Base-by-base conservation (phyloP, 352 stramenopile genomes). In the Globisporangium takayamanum region DNA sequence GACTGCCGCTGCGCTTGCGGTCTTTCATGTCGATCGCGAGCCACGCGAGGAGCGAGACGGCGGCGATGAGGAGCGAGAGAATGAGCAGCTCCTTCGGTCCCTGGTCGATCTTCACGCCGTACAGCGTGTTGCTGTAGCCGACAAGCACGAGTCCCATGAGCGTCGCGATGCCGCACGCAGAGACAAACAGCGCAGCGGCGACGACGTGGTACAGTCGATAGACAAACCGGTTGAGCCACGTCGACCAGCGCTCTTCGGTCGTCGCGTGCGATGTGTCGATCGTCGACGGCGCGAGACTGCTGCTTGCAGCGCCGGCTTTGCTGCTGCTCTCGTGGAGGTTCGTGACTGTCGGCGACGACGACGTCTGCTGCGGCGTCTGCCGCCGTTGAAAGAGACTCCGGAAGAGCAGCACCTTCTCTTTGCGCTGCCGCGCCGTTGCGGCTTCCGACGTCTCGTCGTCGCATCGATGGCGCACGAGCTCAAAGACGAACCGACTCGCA, bases 201-300 rank as follows among this genome's bases (percentile, higher is more conserved):
- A 69, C 60, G 1, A 64, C 28, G 28, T 73, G 68, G 46, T 74
- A 87, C 11, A 76, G 52, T 22, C 63, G 58, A 7, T 80, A 66
- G 7, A 77, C 58, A 25, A 84, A 86, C 3, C 70, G 72, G 28
- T 65, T 52, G 7, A 88, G 67, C 80, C 80, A 92, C 44, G 73
- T 72, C 60, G 85, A 90, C 77, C 81, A 92, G 16, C 80, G 76
- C 60, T 92, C 82, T 52, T 92, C 82, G 2, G 82, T 88, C 36
- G 82, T 92, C 2, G 72, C 58, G 45, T 87, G 80, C 0, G 59
- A 63, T 0, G 57, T 64, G n/a, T 74, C 71, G 15, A 89, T 68
- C n/a, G 73, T 72, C 25, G 76, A 86, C 1, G 57, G 47, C n/a
- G 60, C 61, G 3, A 47, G 1, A 55, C 26, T 25, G 14, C n/a